A percentile compares a stretch with the other conserved stretches of the same genome.
These are phyloP conservation scores for Emiliania huxleyi DNA, from an alignment of 78 protist genomes.

Conservation along the genomic window DNA sequence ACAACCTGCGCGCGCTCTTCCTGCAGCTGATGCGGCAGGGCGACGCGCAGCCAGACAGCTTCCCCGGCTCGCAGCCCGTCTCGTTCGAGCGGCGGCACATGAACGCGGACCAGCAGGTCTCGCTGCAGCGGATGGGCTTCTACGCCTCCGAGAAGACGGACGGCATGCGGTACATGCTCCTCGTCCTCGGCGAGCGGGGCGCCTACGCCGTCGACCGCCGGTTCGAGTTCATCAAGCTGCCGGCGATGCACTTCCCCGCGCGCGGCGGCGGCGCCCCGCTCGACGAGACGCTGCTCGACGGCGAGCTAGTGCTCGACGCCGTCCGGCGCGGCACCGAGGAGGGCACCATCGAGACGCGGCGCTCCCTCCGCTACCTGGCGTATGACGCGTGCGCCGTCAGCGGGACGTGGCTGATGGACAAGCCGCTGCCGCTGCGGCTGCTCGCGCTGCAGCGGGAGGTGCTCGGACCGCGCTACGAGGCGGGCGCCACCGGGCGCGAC, in stretches of 20 bases:
- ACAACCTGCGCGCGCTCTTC: background rate
- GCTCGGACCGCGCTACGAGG: conserved; percentile 3
- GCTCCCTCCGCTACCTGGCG: background rate
- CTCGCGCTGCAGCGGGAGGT: background rate
- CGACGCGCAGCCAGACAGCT: background rate
- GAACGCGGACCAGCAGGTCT: background rate
- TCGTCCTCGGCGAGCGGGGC: background rate
- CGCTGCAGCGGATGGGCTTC: background rate
- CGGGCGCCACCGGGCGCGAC: background rate
- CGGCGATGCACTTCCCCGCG: background rate
- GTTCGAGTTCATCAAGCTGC: background rate
- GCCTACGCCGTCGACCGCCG: conserved; percentile 23
- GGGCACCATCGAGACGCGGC: background rate
- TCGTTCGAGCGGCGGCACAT: conserved; percentile 32
- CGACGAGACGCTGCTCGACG: conserved; percentile 33
- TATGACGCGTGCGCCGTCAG: conserved; percentile 7
- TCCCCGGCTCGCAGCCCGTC: conserved; percentile 55
- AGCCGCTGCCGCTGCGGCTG: conserved; percentile 11
- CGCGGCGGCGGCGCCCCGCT: background rate
- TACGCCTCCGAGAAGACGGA: conserved; percentile 50
- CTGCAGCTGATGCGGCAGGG: background rate
- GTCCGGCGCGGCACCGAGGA: background rate
- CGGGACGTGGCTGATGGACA: background rate
- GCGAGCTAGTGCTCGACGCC: conserved; percentile 44
- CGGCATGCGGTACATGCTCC: conserved; percentile 46